Evolutionary conservation across 495 filamentous ascomycete genomes (phyloP), one percentile per base, ranked within the genome.

Genomic region (Lichenothelia convexa): DNA sequence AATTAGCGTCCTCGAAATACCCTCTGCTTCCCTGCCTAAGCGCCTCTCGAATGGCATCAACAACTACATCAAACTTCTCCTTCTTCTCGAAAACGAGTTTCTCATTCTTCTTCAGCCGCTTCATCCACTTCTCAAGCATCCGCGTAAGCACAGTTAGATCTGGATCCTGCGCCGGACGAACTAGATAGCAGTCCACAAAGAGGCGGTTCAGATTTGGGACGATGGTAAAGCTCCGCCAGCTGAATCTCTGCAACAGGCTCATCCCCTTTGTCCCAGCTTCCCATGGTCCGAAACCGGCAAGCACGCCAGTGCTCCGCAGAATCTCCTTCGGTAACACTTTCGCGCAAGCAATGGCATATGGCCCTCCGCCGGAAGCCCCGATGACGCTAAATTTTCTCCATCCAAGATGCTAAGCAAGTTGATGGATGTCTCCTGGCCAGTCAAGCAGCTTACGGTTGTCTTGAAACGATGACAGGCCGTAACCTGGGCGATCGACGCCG

Each of bases 311-410:
- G 3, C 41, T 53, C 3, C 47, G 43, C 13, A 65, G 30, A 41
- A 44, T 53, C 2, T 51, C 42, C 0, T 36, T 36, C 18, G 59
- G 55, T 2, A 67, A 34, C 9, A 32, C 35, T 13, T 54, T 36
- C 12, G 56, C 58, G 36, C 63, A 68, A 0, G 64, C 65, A 11
- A 67, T 38, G 3, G 56, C 60, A 39, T 61, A 68, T 1, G 64
- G 64, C 1, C 50, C 56, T 1, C 66, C 66, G 1, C 64, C 64
- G 0, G 58, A 63, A 18, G 45, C 40, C 2, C 63, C 64, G n/a
- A 70, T 24, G 12, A 67, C 40, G 5, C 46, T 51, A 44, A 63
- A 68, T 6, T 47, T 42, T 0, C 35, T 35, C 0, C 66, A 30
- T 0, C 44, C 42, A 1, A 65, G 42, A 30, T 63, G 48, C 18